Conservation (phyloP, 441 rosid genomes). For the Adansonia rubrostipa region DNA sequence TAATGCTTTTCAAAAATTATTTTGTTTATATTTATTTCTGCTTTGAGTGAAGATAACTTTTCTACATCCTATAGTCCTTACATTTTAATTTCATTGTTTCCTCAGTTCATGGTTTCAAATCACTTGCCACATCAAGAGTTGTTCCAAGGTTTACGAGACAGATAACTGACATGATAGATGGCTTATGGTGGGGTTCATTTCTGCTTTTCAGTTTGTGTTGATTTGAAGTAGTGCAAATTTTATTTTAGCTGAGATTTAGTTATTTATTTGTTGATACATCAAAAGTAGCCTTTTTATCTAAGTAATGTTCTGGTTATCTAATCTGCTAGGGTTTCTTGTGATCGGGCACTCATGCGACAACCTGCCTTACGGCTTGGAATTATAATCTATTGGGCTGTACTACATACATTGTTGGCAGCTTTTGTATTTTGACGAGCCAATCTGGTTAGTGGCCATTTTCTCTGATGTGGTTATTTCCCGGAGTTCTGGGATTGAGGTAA, state of each 20-base stretch:
- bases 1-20: neutral
- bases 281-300: neutral
- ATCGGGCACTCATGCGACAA: constrained; percentile 91
- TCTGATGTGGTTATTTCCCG: neutral
- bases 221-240: constrained; percentile 20
- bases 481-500: neutral
- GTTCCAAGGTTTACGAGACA: constrained; percentile 90
- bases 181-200: constrained; percentile 69
- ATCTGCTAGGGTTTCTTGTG: constrained; percentile 90
- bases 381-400: constrained; percentile 85
- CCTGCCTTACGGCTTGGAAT: constrained; percentile 91
- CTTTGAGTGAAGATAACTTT: constrained; percentile 7
- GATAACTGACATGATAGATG: constrained; percentile 76
- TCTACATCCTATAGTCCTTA: neutral
- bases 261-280: neutral
- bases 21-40: neutral
- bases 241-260: constrained; percentile 7
- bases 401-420: constrained; percentile 80
- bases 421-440: constrained; percentile 65
- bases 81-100: constrained; percentile 17
- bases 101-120: constrained; percentile 95
- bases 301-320: constrained; percentile 14
- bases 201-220: constrained; percentile 17
- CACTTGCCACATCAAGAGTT: constrained; percentile 81
- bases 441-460: constrained; percentile 21